Percentiles rank a stretch among this genome's conserved stretches.
phyloP scores from a whole-genome alignment of 805 yeast species.

The Metschnikowia anglica region DNA sequence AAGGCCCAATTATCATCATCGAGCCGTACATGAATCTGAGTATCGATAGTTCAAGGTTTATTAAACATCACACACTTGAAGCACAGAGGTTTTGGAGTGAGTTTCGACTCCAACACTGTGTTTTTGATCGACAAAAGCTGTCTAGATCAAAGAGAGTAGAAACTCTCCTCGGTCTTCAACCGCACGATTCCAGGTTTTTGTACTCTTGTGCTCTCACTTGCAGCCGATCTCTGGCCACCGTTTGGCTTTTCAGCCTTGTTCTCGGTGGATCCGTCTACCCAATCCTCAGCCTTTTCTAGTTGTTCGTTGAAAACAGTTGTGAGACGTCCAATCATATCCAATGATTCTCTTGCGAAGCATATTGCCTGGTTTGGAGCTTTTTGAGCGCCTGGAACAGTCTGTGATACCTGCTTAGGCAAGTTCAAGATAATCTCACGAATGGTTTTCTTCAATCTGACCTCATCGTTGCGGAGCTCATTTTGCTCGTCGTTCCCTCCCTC shows the following conservation, averaged over 20 bases:
- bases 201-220: conserved; percentile 1
- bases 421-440: conserved; percentile 76
- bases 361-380: conserved; percentile 59
- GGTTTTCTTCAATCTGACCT: conserved; percentile 51
- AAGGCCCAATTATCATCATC: too few species aligned
- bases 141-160: conserved; percentile 2
- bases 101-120: too few species aligned
- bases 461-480: conserved; percentile 12
- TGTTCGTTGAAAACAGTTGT: conserved; percentile 85
- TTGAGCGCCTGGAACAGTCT: conserved; percentile 26
- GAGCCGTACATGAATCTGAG: too few species aligned
- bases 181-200: conserved; percentile 5
- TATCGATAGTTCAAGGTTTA: too few species aligned
- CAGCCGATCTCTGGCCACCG: background rate
- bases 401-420: conserved; percentile 58
- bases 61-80: too few species aligned
- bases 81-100: too few species aligned
- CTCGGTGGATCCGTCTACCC: conserved; percentile 51
- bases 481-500: conserved; percentile 9
- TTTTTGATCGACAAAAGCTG: too few species aligned
- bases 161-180: conserved; percentile 8
- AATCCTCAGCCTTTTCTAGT: conserved; percentile 77
- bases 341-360: conserved; percentile 81
- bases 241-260: background rate
- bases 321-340: conserved; percentile 81